Base-by-base conservation (phyloP, 805 yeast genomes). In the Metschnikowia kunwiensis region DNA sequence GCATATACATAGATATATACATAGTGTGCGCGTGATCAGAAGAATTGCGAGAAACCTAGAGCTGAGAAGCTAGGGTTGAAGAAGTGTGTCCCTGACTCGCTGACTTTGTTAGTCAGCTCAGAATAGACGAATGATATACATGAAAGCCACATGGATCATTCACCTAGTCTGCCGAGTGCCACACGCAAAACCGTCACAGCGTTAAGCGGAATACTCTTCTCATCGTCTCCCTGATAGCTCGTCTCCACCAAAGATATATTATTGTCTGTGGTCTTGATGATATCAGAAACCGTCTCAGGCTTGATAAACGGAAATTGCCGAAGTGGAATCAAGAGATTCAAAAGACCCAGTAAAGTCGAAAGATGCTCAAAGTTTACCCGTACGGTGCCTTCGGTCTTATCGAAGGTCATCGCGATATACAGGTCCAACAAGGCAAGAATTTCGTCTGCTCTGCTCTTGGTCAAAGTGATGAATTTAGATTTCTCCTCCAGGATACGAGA, bases 331-430 rank as follows among this genome's bases (percentile, higher is more conserved):
- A 72, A 64, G 36, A 84, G 66, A 50, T 82, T 82, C 45, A 82
- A 57, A 55, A 72, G 78, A 4, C 80, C 74, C 26, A 79, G 58
- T 7, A 83, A 54, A 3, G 72, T 60, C 26, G 74, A 65, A 25
- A 77, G 57, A 12, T 56, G 51, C 4, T 42, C 32, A 11, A 53
- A 50, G 30, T 59, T 52, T 11, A 60, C 49, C 16, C 34, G 46
- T 13, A 37, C 38, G 38, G 42, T 48, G 20, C 38, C 45, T 7
- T 43, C 53, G 21, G 35, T 47, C 14, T 45, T 41, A 11, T 34
- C 34, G 32, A 72, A 72, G 0, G 69, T 57, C 6, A 55, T 60
- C 4, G 58, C 63, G 20, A 74, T 52, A 8, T 68, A 49, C 11
- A 53, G 51, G 31, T 69, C 54, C 1, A 76, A 59, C 27, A 77